phyloP scores from a whole-genome alignment of 306 rosid species.

The Castanea sativa region DNA sequence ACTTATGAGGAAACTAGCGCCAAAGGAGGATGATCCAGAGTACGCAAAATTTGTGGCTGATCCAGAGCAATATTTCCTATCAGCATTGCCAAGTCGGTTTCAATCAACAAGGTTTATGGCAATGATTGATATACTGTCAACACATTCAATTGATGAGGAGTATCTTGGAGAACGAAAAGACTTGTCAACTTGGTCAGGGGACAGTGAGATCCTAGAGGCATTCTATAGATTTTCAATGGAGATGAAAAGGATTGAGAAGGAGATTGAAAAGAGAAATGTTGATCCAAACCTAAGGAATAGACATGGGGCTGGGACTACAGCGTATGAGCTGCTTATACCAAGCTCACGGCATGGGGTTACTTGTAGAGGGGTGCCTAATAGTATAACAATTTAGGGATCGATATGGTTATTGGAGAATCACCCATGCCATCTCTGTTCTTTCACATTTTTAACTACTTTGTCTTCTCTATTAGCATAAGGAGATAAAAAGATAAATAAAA shows the following conservation, averaged over 20 bases:
- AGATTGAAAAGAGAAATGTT: slow-evolving; percentile 37
- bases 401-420: too few relatives aligned
- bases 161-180: slow-evolving; percentile 34
- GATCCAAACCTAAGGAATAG: slow-evolving; percentile 35
- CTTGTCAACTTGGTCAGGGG: slow-evolving; percentile 30
- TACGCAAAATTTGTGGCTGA: slow-evolving; percentile 23
- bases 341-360: slow-evolving; percentile 36
- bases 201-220: slow-evolving; percentile 36
- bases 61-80: slow-evolving; percentile 25
- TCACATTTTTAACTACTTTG: too few relatives aligned
- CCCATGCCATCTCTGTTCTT: too few relatives aligned
- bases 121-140: slow-evolving; percentile 37
- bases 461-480: too few relatives aligned
- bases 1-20: slow-evolving; percentile 30
- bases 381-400: slow-evolving; percentile 20
- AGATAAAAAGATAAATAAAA: too few relatives aligned
- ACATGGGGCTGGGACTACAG: slow-evolving; percentile 32
- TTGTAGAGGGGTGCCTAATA: slow-evolving; percentile 49
- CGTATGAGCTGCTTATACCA: slow-evolving; percentile 42
- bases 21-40: slow-evolving; percentile 27
- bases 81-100: slow-evolving; percentile 38
- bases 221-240: slow-evolving; percentile 34
- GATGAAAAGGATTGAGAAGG: slow-evolving; percentile 36
- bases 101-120: slow-evolving; percentile 49
- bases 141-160: slow-evolving; percentile 49